Evolutionary conservation across 345 rosid species (phyloP).

Genomic region (Salix udensis): DNA sequence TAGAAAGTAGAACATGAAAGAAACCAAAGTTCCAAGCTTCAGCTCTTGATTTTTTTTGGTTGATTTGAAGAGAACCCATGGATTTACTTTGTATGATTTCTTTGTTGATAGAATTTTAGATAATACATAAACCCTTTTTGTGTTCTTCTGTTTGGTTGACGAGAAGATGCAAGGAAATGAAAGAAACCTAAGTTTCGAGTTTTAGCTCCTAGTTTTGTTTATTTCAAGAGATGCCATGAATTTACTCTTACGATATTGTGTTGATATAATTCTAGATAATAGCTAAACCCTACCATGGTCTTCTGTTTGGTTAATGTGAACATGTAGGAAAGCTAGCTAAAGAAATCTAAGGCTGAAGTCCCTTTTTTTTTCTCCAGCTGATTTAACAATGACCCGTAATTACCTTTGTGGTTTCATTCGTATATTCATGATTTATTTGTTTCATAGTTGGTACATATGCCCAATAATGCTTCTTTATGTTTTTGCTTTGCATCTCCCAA

Average conservation of each 20-base stretch:
- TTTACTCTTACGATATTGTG: not conserved
- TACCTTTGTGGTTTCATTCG: not conserved
- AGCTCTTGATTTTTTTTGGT: not conserved
- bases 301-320: conserved; percentile 2
- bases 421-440: not conserved
- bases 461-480: not conserved
- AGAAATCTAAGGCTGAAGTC: no score
- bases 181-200: not conserved
- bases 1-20: not conserved
- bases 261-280: not conserved
- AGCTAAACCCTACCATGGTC: not conserved
- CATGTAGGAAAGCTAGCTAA: not conserved
- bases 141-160: not conserved
- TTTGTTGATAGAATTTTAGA: not conserved
- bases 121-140: not conserved
- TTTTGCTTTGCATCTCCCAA: not conserved
- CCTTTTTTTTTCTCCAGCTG: not conserved
- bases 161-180: not conserved
- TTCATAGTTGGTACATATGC: not conserved
- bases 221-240: not conserved
- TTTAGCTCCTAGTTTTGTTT: not conserved
- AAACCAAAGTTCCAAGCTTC: not conserved
- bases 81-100: not conserved
- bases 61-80: not conserved
- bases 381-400: not conserved